Evolutionary conservation across 2,329 filamentous ascomycete genomes (phyloP).

Genomic region (Exophiala sp.): DNA sequence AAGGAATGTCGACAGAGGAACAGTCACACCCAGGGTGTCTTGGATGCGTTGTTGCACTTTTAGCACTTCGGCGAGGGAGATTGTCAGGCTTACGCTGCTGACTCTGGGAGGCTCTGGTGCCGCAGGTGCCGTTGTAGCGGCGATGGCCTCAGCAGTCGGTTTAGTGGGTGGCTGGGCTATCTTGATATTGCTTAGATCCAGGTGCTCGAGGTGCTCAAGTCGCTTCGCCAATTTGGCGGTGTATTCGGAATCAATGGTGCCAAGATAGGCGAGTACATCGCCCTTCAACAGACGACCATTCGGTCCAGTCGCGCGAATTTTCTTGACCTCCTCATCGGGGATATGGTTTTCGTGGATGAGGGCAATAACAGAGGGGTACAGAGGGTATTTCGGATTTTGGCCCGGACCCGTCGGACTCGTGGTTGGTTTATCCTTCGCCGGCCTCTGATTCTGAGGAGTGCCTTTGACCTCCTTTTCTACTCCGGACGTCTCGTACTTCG

Average conservation of each 20-base stretch:
- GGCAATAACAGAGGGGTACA: slow-evolving; percentile 71
- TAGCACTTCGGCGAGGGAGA: slow-evolving; percentile 72
- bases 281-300: slow-evolving; percentile 87
- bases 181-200: slow-evolving; percentile 95
- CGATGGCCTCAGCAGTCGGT: slow-evolving; percentile 35
- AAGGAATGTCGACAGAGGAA: slow-evolving; percentile 83
- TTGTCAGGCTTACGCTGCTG: slow-evolving; percentile 53
- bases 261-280: slow-evolving; percentile 85
- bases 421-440: slow-evolving; percentile 22
- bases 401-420: slow-evolving; percentile 25
- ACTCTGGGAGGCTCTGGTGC: slow-evolving; percentile 27
- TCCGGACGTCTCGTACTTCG: slow-evolving; percentile 19
- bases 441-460: slow-evolving; percentile 23
- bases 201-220: slow-evolving; percentile 69
- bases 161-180: slow-evolving; percentile 48
- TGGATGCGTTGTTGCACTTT: slow-evolving; percentile 76
- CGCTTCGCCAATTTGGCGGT: slow-evolving; percentile 64
- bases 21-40: slow-evolving; percentile 66
- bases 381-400: slow-evolving; percentile 44
- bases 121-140: slow-evolving; percentile 32
- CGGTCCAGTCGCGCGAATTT: slow-evolving; percentile 83
- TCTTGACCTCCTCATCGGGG: slow-evolving; percentile 65
- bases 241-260: slow-evolving; percentile 65
- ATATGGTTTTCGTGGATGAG: slow-evolving; percentile 75
- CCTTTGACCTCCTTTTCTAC: slow-evolving; percentile 29